Base-by-base conservation (phyloP, 2,329 filamentous ascomycete genomes). In the Didymella sp. region DNA sequence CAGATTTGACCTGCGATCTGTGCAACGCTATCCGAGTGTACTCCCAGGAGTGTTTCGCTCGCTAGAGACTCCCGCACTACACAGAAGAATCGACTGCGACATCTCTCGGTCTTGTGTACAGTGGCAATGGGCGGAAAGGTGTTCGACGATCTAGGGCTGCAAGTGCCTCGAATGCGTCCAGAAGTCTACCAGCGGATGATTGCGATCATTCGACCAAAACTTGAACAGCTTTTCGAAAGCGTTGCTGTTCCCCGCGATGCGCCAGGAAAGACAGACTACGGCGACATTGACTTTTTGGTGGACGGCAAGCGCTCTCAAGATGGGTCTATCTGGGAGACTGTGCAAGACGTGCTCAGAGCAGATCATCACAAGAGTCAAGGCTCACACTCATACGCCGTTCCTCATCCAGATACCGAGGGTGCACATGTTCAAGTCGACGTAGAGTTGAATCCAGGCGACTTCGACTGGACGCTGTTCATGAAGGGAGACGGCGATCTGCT, bases 231-330 rank as follows among this genome's bases (percentile, higher is more conserved):
- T 3, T 91, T 85, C 64, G 51, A 76, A 0, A 77, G 76, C 7
- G 85, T 89, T 4, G 82, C 80, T 0, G 80, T 83, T 0, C 87
- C 89, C 0, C 83, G 88, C 25, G 89, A 92, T 63, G 88, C 85
- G 0, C 90, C 90, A 0, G 87, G 73, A 1, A 95, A 95, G 73
- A 38, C 62, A 0, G 84, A 87, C 63, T 83, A 86, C 67, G 91
- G 91, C 19, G 91, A 95, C 62, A 77, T 96, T 33, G 91, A 95
- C 73, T 80, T 93, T 56, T 73, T 92, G 1, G 81, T 91, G 1
- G 60, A 63, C 31, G 69, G 69, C 15, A 60, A 60, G 47, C 24
- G 13, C 48, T 12, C 65, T 19, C 63, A 71, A 51, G 52, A 21
- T 19, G 35, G 30, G 5, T 37, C 63, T 2, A 49, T 71, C 4